Base-by-base conservation (phyloP, 768 basidiomycete genomes). In the Leccinum longicurvipes region DNA sequence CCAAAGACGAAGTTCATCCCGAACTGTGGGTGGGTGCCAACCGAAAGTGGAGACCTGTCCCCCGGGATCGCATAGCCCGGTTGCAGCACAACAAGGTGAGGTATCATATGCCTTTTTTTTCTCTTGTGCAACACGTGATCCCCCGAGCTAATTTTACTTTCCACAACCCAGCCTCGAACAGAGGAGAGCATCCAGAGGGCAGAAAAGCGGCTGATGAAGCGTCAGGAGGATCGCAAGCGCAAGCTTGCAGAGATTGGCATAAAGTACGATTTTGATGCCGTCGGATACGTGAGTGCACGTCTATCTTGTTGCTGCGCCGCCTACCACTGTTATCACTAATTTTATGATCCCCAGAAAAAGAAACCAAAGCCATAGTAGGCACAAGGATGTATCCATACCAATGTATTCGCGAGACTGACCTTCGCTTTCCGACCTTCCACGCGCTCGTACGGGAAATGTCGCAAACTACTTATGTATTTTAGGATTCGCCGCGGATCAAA, bases 11-110 rank as follows among this genome's bases (percentile, higher is more conserved):
- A 58, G 84, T 98, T 1, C 96, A 98, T 70, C 90, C 94, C 12
- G 85, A 96, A 67, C 74, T 98, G 1, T 99, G 97, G 97, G 77
- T 95, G 11, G 96, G 97, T n/a, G 92, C 95, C 19, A 97, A 98
- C 75, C 83, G 89, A 62, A 94, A 92, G 70, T 98, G 89, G 86
- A 79, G 86, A 60, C 71, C 74, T 4, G 81, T 98, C 11, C 95
- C 97, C 0, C 74, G 72, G 17, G 86, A 84, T 51, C 84, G 87
- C 48, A 72, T 95, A 46, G 83, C 82, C 31, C 79, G 90, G 53
- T 73, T 82, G 10, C 79, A 82, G 57, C 90, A 96, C 63, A 93
- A 96, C 72, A 93, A 91, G 80, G 95, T 93, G 47, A 50, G 15
- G 60, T 10, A 44, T 44, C 23, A 7, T 2, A 41, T n/a, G 39